Base-by-base conservation (phyloP, 805 yeast genomes). In the Komagataella pseudopastoris region DNA sequence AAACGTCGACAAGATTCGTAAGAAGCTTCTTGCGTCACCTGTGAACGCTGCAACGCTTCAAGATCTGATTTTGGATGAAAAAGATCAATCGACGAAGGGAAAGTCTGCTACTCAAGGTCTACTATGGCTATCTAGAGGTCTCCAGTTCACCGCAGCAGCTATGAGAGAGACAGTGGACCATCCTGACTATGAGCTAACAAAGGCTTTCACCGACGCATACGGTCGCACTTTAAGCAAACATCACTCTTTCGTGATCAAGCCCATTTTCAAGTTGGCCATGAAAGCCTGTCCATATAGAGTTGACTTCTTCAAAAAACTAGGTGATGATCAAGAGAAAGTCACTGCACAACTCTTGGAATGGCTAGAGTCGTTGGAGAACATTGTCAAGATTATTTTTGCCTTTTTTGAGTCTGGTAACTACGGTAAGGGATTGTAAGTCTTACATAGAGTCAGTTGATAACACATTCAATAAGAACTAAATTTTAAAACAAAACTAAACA, bases 261-360 rank as follows among this genome's bases (percentile, higher is more conserved):
- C 96, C 23, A 80, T 89, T 51, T 88, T 88, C 78, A 87, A 87
- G 70, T 75, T 89, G 64, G 96, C 96, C 49, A 89, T 88, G 96
- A 86, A 85, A 67, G 95, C 96, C 1, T 87, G 95, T 67, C 96
- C 96, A 10, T 89, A 87, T 69, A 80, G 96, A 71, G 80, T 78
- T 64, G 95, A 81, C 62, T 86, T 88, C 63, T 88, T 87, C 61
- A 82, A 67, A 54, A 88, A 88, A 71, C 76, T 88, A 59, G 96
- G 96, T 52, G 74, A 75, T 20, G 88, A 84, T 64, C 84, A 81
- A 64, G 82, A 70, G 39, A 77, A 76, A 62, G 95, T 89, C 20
- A 59, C 67, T 44, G 71, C 68, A 55, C 89, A 88, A 68, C 72
- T 89, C 61, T 69, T 64, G 51, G 77, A 60, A 36, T 88, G 96